Percentiles rank a stretch among this genome's conserved stretches.
These are phyloP conservation scores for Phytophthora sojae DNA, from an alignment of 352 stramenopile species.

Conservation along the genomic window DNA sequence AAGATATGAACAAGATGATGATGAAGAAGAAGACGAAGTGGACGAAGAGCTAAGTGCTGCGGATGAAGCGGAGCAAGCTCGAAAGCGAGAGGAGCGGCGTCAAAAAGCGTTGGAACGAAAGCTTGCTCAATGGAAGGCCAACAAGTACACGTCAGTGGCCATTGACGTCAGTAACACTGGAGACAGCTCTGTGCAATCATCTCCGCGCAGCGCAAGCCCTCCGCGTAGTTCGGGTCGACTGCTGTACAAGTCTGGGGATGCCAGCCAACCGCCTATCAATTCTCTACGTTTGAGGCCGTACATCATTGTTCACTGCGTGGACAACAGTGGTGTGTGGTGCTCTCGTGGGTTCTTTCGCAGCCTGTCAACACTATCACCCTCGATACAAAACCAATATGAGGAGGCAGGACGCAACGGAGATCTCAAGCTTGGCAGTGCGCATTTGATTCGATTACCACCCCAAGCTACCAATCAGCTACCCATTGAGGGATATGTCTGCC, in stretches of 20 bases:
- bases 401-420: slow-evolving; percentile 59
- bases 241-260: slow-evolving; percentile 66
- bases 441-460: slow-evolving; percentile 59
- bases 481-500: slow-evolving; percentile 58
- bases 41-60: slow-evolving; percentile 42
- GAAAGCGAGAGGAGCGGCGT: slow-evolving; percentile 51
- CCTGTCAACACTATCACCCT: slow-evolving; percentile 57
- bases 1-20: slow-evolving; percentile 46
- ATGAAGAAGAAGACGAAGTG: slow-evolving; percentile 43
- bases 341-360: slow-evolving; percentile 77
- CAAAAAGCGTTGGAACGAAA: slow-evolving; percentile 57
- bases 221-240: slow-evolving; percentile 31
- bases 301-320: slow-evolving; percentile 81
- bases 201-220: slow-evolving; percentile 8
- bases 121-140: slow-evolving; percentile 58
- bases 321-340: slow-evolving; percentile 80
- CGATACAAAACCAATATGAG: slow-evolving; percentile 73
- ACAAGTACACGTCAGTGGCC: slow-evolving; percentile 66
- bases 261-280: slow-evolving; percentile 48
- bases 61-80: slow-evolving; percentile 50
- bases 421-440: slow-evolving; percentile 77
- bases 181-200: neutral
- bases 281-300: slow-evolving; percentile 27
- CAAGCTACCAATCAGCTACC: slow-evolving; percentile 7
- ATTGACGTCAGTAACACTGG: slow-evolving; percentile 27